Conservation (phyloP, 1,284 basidiomycete genomes). For the Fomitiporia mediterranea region DNA sequence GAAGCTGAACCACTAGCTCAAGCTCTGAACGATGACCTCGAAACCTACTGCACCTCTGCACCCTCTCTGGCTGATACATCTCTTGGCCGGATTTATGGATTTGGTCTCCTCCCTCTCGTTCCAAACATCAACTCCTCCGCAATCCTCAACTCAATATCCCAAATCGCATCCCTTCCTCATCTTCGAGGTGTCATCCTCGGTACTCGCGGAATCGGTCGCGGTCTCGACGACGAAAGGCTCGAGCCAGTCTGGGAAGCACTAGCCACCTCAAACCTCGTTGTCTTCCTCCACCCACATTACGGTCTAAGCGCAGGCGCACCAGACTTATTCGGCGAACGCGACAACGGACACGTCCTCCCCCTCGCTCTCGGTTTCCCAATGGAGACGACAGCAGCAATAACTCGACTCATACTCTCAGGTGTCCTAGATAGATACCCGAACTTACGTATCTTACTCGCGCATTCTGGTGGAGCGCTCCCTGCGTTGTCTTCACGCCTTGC, state of each 20-base stretch:
- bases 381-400: conserved; percentile 78
- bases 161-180: conserved; percentile 62
- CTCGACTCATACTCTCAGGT: conserved; percentile 76
- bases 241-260: conserved; percentile 77
- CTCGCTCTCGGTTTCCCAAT: conserved; percentile 85
- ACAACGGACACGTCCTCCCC: conserved; percentile 82
- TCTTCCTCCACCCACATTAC: conserved; percentile 83
- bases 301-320: conserved; percentile 56
- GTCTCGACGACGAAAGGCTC: conserved; percentile 71
- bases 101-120: conserved; percentile 81
- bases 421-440: conserved; percentile 72
- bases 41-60: conserved; percentile 68
- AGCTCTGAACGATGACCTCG: conserved; percentile 72
- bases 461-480: conserved; percentile 80
- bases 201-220: conserved; percentile 70
- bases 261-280: conserved; percentile 59
- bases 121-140: conserved; percentile 50
- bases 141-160: conserved; percentile 58
- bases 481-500: conserved; percentile 77
- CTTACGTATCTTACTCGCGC: conserved; percentile 74
- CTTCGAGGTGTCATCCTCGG: conserved; percentile 80
- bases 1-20: conserved; percentile 61
- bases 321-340: conserved; percentile 63
- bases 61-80: conserved; percentile 36
- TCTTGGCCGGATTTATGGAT: conserved; percentile 69